Percentiles rank a stretch among this genome's conserved stretches.
Evolutionary conservation across 805 yeast genomes (phyloP).

Genomic region (Metschnikowia similis): DNA sequence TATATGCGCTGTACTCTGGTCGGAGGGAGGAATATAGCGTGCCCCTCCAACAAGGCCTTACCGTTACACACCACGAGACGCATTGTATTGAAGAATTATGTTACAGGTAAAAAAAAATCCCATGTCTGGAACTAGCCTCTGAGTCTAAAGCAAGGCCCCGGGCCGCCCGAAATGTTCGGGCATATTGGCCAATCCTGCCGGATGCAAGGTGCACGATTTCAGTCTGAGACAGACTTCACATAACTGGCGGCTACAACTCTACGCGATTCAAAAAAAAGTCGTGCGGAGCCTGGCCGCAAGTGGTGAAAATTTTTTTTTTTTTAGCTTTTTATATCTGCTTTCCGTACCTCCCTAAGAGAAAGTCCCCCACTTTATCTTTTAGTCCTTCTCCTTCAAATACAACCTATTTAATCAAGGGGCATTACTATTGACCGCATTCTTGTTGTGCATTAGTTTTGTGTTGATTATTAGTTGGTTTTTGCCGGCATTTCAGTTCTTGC

Average conservation of each 20-base stretch:
- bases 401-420: constrained; percentile 3
- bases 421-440: constrained; percentile 1
- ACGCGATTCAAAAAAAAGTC: constrained; percentile 3
- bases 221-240: constrained; percentile 1
- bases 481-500: constrained; percentile 3
- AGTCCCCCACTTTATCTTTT: constrained; percentile 1
- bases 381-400: not conserved
- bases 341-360: not conserved
- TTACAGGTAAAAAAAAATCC: not conserved
- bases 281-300: constrained; percentile 2
- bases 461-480: constrained; percentile 2
- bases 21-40: no score
- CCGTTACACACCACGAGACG: no score
- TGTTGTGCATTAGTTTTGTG: constrained; percentile 2
- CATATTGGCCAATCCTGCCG: not conserved
- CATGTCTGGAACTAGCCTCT: no score
- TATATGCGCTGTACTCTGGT: no score
- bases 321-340: not conserved
- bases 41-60: no score
- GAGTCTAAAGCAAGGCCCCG: not conserved
- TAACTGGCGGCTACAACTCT: not conserved
- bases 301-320: constrained; percentile 3
- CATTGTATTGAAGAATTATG: no score
- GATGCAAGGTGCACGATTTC: not conserved
- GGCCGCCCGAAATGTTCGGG: not conserved